These are phyloP conservation scores for Cladophialophora carrionii DNA, from an alignment of 2,329 filamentous ascomycete species.

Conservation along the genomic window DNA sequence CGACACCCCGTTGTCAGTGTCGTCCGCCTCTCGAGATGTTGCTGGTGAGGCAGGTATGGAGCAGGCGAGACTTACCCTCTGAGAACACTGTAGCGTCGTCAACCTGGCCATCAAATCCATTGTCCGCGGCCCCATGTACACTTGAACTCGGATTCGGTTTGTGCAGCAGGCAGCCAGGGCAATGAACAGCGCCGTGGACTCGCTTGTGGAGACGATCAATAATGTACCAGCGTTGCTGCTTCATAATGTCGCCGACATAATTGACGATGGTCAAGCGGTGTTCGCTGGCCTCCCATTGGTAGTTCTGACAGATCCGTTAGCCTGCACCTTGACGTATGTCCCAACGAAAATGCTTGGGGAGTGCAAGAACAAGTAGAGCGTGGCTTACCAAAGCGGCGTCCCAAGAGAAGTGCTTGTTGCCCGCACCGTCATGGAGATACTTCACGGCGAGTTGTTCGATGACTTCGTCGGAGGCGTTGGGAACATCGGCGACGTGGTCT, in stretches of 20 bases:
- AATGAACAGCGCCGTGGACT: slow-evolving; percentile 12
- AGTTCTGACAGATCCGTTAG: slow-evolving; percentile 9
- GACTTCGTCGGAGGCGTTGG: slow-evolving; percentile 10
- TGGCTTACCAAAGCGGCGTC: slow-evolving; percentile 19
- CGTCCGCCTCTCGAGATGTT: not conserved
- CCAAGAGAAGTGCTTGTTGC: slow-evolving; percentile 11
- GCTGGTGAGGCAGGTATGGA: not conserved
- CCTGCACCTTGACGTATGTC: not conserved
- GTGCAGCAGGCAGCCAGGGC: slow-evolving; percentile 22
- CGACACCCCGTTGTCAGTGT: slow-evolving; percentile 7
- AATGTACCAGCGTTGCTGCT: slow-evolving; percentile 22
- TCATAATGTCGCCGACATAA: slow-evolving; percentile 19
- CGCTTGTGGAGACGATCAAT: slow-evolving; percentile 22
- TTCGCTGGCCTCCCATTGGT: slow-evolving; percentile 21
- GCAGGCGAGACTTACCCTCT: not conserved
- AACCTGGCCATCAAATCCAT: not conserved
- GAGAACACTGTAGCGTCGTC: not conserved
- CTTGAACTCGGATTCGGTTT: not conserved
- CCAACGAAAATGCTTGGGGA: not conserved
- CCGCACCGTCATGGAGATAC: slow-evolving; percentile 14
- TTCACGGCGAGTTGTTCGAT: slow-evolving; percentile 15
- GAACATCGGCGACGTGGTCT: slow-evolving; percentile 11
- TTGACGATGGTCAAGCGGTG: slow-evolving; percentile 17
- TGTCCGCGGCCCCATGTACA: not conserved
- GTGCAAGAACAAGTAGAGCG: not conserved